Base-by-base conservation (phyloP, 2,329 filamentous ascomycete species). In the Paraphoma sp. region DNA sequence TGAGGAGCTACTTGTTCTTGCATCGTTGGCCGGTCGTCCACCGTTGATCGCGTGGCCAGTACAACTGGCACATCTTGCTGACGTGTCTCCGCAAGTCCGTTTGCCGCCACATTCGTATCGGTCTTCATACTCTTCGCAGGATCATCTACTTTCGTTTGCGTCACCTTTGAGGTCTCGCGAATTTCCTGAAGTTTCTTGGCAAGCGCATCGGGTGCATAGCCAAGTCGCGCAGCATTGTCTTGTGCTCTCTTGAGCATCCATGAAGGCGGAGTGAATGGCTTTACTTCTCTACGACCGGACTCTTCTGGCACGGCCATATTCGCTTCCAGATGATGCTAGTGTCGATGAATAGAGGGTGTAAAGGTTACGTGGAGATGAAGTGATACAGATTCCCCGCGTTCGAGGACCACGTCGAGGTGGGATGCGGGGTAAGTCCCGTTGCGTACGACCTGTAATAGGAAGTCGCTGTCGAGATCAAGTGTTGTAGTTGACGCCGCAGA, bases 161-260 rank as follows among this genome's bases (percentile, higher is more conserved):
- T 10, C 48, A 46, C 2, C 33, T 18, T 6, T 52, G 18, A 1
- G 17, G 51, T 30, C 8, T 45, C 40, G 28, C 44, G 49, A 14
- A 29, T 38, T 11, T 56, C 28, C 42, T 48, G 49, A 36, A 59
- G 8, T 7, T 31, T 50, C 31, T 18, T 48, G 6, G 46, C 29
- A 9, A 59, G 16, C 14, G 33, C 44, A 11, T 52, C 49, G 23
- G 49, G 33, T 2, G 23, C 16, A 16, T 16, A 17, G 11, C 40
- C 40, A 14, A n/a, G 8, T n/a, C 40, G 10, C 16, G 40, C 40
- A 16, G 48, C 4, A 48, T 47, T 48, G 11, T 51, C 33, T 38
- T 40, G 17, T 17, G 60, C 57, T 10, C n/a, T 40, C 9, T 43
- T 43, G 4, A 47, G 12, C 36, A 62, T 45, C 54, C 47, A 57